Evolutionary conservation across 2,329 filamentous ascomycete genomes (phyloP).

Genomic region (Pseudogymnoascus sp.): DNA sequence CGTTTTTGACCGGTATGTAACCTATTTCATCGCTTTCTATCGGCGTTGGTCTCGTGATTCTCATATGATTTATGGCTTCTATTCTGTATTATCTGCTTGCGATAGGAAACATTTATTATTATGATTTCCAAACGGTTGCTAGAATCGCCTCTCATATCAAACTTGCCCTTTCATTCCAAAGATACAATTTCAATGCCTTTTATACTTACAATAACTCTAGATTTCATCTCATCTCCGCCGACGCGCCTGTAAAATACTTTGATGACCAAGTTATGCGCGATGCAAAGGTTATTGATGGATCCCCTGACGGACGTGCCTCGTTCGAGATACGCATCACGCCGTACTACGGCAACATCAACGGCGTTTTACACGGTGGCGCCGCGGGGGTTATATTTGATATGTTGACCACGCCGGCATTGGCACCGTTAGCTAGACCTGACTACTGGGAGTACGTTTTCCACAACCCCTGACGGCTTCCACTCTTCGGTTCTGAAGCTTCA

Average conservation of each 20-base stretch:
- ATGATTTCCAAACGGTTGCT: neutral
- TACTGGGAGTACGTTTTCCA: slow-evolving; percentile 38
- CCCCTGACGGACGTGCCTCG: slow-evolving; percentile 29
- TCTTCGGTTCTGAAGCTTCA: neutral
- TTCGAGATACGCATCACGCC: slow-evolving; percentile 39
- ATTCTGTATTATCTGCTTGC: neutral
- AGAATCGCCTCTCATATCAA: neutral
- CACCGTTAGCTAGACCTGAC: slow-evolving; percentile 39
- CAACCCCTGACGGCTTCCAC: neutral
- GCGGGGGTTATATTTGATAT: slow-evolving; percentile 50
- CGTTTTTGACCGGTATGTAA: slow-evolving; percentile 25
- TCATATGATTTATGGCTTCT: neutral
- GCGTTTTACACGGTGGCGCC: slow-evolving; percentile 47
- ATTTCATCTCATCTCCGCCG: slow-evolving; percentile 16
- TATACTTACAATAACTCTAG: slow-evolving; percentile 11
- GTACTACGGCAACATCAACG: slow-evolving; percentile 39
- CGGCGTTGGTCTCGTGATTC: neutral
- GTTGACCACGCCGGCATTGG: slow-evolving; percentile 43
- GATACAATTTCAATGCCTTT: neutral
- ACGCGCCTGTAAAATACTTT: slow-evolving; percentile 14
- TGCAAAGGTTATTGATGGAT: slow-evolving; percentile 26
- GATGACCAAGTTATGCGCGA: slow-evolving; percentile 21
- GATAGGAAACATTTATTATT: neutral
- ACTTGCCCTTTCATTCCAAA: neutral
- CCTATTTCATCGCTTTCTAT: neutral